phyloP scores from a whole-genome alignment of 202 grass and related monocot species.

The Saccharum hybrid region DNA sequence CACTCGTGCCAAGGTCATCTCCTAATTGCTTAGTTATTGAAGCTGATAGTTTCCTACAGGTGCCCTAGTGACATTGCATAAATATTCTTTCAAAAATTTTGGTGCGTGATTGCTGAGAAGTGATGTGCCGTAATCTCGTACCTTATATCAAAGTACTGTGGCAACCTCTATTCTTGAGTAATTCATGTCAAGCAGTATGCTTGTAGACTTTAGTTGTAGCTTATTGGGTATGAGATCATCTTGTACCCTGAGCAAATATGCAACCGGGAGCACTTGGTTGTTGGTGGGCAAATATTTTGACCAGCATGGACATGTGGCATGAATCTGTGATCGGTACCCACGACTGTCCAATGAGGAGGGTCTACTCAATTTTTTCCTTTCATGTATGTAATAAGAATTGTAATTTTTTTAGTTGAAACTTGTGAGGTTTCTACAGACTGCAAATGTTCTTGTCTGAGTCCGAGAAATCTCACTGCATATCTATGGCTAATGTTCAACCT shows the following conservation, averaged over 20 bases:
- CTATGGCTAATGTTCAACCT: neutral
- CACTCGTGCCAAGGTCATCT: slow-evolving; percentile 62
- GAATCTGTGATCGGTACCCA: neutral
- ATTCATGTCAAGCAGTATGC: neutral
- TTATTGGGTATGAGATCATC: neutral
- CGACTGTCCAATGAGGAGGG: neutral
- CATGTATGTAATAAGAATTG: neutral
- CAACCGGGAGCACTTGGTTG: neutral
- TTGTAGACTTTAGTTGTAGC: neutral
- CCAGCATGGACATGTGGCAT: neutral
- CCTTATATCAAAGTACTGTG: neutral
- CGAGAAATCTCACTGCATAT: neutral
- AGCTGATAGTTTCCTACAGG: neutral
- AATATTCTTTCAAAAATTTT: neutral
- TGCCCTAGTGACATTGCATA: neutral
- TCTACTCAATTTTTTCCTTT: neutral
- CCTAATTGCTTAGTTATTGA: slow-evolving; percentile 37
- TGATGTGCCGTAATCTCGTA: neutral
- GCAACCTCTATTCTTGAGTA: neutral
- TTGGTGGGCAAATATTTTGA: slow-evolving; percentile 1
- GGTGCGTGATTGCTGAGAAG: too few relatives aligned
- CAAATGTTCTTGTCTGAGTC: neutral
- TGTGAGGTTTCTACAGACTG: neutral
- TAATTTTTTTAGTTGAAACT: neutral
- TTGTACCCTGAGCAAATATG: neutral